These are phyloP conservation scores for Sordariomycetes sp. DNA, from an alignment of 2,329 filamentous ascomycete genomes.

Conservation along the genomic window DNA sequence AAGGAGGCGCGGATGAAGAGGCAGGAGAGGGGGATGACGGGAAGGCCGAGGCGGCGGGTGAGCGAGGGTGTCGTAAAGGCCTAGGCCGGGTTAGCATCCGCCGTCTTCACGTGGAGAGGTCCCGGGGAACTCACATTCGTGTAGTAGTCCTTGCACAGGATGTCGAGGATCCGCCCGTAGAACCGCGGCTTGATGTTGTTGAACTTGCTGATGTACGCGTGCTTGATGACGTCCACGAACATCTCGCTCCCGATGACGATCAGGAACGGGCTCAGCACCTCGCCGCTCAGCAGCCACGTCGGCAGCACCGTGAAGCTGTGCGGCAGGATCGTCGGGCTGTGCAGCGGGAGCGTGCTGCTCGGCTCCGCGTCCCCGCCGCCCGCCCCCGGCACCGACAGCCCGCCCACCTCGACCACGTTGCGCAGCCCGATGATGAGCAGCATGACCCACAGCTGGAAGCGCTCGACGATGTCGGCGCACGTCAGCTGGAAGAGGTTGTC, in stretches of 20 bases:
- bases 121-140: slow-evolving; percentile 56
- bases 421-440: slow-evolving; percentile 90
- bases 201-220: slow-evolving; percentile 96
- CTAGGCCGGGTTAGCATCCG: slow-evolving; percentile 23
- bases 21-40: slow-evolving; percentile 84
- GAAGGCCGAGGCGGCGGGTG: slow-evolving; percentile 79
- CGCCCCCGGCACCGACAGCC: slow-evolving; percentile 54
- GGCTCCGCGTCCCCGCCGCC: slow-evolving; percentile 26
- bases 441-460: slow-evolving; percentile 97
- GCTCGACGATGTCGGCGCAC: slow-evolving; percentile 91
- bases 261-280: slow-evolving; percentile 85
- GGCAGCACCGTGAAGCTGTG: slow-evolving; percentile 87
- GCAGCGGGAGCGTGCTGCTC: slow-evolving; percentile 43
- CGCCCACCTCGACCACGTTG: slow-evolving; percentile 92
- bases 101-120: neutral
- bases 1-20: slow-evolving; percentile 90
- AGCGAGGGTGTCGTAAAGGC: slow-evolving; percentile 87
- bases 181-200: slow-evolving; percentile 91
- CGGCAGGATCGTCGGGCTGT: slow-evolving; percentile 67
- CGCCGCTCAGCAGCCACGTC: slow-evolving; percentile 63
- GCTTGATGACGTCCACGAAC: slow-evolving; percentile 93
- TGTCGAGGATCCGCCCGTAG: slow-evolving; percentile 82
- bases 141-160: slow-evolving; percentile 96
- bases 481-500: slow-evolving; percentile 95
- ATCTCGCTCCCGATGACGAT: slow-evolving; percentile 94